These are phyloP conservation scores for Coniochaeta pulveracea DNA, from an alignment of 2,329 filamentous ascomycete species.

Conservation along the genomic window DNA sequence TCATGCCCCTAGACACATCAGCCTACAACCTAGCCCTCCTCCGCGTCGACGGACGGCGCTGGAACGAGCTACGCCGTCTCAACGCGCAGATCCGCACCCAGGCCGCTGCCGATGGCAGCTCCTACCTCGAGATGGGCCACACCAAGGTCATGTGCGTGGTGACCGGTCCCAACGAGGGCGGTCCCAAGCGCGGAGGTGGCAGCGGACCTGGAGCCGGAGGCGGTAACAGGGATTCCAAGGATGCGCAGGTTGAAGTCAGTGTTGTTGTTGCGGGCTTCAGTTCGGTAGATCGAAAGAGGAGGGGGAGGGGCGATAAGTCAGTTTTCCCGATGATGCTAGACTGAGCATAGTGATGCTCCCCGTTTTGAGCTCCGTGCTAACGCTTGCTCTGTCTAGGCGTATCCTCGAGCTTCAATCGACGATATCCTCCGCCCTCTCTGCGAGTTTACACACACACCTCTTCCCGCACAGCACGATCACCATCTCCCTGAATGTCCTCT, in stretches of 20 bases:
- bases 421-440: conserved; percentile 64
- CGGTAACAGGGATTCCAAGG: conserved; percentile 23
- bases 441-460: conserved; percentile 71
- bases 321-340: too few relatives aligned
- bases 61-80: conserved; percentile 90
- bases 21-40: conserved; percentile 81
- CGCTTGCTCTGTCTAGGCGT: conserved; percentile 42
- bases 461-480: conserved; percentile 82
- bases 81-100: conserved; percentile 87
- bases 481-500: conserved; percentile 76
- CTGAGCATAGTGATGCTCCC: too few relatives aligned
- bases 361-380: too few relatives aligned
- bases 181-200: conserved; percentile 29
- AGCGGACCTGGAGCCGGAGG: conserved; percentile 20
- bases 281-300: conserved; percentile 71
- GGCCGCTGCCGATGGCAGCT: conserved; percentile 82
- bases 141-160: conserved; percentile 94
- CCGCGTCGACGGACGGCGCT: conserved; percentile 74
- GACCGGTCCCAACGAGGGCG: conserved; percentile 66
- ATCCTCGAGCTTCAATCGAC: conserved; percentile 72
- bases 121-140: conserved; percentile 93
- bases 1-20: conserved; percentile 90
- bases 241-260: conserved; percentile 65
- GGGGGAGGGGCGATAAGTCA: conserved; percentile 68
- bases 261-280: conserved; percentile 83